Evolutionary conservation across 2,329 filamentous ascomycete species (phyloP).

Genomic region (Aspergillus pseudoterreus): DNA sequence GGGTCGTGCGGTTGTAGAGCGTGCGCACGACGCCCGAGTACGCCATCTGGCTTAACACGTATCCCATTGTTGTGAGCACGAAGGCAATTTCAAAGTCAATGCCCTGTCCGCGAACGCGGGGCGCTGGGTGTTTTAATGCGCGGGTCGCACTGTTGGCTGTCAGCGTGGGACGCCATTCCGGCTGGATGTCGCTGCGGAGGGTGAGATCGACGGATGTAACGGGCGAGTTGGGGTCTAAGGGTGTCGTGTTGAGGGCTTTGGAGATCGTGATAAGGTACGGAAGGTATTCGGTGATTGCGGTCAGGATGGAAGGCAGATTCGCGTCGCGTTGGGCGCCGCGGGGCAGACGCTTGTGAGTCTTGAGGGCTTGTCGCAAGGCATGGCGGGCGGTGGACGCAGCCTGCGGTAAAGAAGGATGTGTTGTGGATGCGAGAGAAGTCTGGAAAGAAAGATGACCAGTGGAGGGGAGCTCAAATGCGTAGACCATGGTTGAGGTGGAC

Average conservation of each 20-base stretch:
- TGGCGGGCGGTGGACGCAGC: constrained; percentile 78
- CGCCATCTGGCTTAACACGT: constrained; percentile 68
- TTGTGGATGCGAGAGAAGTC: constrained; percentile 69
- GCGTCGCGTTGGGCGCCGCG: constrained; percentile 62
- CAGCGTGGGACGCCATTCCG: constrained; percentile 79
- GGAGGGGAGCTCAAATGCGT: constrained; percentile 81
- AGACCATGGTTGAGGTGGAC: constrained; percentile 67
- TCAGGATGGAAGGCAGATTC: constrained; percentile 67
- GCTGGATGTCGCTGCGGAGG: constrained; percentile 64
- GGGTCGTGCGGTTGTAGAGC: constrained; percentile 64
- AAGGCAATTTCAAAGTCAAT: constrained; percentile 84
- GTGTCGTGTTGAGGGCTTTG: constrained; percentile 60
- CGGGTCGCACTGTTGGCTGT: constrained; percentile 42
- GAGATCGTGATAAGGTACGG: constrained; percentile 80
- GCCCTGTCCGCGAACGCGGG: constrained; percentile 66
- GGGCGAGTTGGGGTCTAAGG: constrained; percentile 31
- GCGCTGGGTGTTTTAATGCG: constrained; percentile 46
- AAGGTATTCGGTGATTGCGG: constrained; percentile 71
- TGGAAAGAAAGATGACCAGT: constrained; percentile 84
- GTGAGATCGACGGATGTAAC: constrained; percentile 63
- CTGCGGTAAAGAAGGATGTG: constrained; percentile 84
- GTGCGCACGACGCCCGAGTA: constrained; percentile 65
- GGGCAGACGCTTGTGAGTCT: constrained; percentile 84
- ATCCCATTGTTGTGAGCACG: constrained; percentile 70
- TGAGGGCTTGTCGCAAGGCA: constrained; percentile 76